Evolutionary conservation across 371 early-diverging fungal genomes (phyloP), one percentile per base, ranked within the genome.

Genomic region (Fennellomyces sp.): DNA sequence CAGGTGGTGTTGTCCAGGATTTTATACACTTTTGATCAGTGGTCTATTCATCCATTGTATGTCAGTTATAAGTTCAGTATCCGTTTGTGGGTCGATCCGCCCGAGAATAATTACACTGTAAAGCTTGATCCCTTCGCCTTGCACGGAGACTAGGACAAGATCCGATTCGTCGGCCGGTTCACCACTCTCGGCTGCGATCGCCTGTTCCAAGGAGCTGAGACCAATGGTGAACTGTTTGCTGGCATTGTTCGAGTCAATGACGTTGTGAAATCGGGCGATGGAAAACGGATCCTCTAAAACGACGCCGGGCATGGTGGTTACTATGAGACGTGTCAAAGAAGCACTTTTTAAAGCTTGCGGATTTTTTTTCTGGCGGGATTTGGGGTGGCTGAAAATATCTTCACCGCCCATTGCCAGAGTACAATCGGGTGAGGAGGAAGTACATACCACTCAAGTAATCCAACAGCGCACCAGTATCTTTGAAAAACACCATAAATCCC

Each of bases 1-100:
- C 81, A 21, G 84, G 84, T 23, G 87, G 83, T 47, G 82, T 74
- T 17, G 76, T 83, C 76, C 82, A 86, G 15, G 87, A 86, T 41
- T 77, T 72, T 33, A 75, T 63, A 54, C 84, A 86, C 58, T 83
- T 86, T 60, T 86, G 84, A 61, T 82, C 83, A 3, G 69, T 68
- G 4, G 82, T 81, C 84, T 84, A 73, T 19, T n/a, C n/a, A n/a
- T n/a, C n/a, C n/a, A n/a, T n/a, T n/a, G n/a, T n/a, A n/a, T n/a
- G n/a, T n/a, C n/a, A 65, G 11, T 36, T 28, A 60, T 23, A 39
- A 39, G 39, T 39, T 39, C n/a, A 39, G 5, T n/a, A 30, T n/a
- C 25, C 42, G 30, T 27, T n/a, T n/a, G n/a, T n/a, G n/a, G n/a
- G n/a, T n/a, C n/a, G n/a, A n/a, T n/a, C n/a, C n/a, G 7, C 2